Evolutionary conservation across 129 eudicot genomes (phyloP).

Genomic region (Saussurea involucrata): DNA sequence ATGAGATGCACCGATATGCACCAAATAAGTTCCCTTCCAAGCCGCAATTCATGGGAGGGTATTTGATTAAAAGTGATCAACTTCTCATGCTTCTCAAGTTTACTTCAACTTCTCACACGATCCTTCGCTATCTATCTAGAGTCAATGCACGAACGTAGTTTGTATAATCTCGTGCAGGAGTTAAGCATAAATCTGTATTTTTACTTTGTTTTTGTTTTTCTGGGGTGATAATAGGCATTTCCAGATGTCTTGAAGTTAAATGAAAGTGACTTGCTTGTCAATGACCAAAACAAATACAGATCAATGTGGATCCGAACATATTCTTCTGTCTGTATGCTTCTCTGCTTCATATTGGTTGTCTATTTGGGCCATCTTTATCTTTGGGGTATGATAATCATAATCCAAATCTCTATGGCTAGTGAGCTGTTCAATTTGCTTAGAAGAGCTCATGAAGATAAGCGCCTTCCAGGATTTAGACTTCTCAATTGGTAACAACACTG

Average conservation of each 20-base stretch:
- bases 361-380: constrained; percentile 69
- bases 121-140: neutral
- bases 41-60: no score
- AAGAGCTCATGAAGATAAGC: constrained; percentile 52
- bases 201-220: neutral
- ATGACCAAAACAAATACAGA: constrained; percentile 51
- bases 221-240: constrained; percentile 25
- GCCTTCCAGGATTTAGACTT: constrained; percentile 67
- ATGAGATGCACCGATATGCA: no score
- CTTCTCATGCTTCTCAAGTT: no score
- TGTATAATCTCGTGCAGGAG: neutral
- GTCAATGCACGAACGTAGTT: neutral
- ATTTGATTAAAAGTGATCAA: no score
- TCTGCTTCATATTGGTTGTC: constrained; percentile 27
- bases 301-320: constrained; percentile 57
- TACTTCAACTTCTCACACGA: no score
- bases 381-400: constrained; percentile 54
- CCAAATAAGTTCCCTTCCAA: no score
- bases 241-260: constrained; percentile 38
- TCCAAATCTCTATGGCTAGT: constrained; percentile 54
- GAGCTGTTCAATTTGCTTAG: constrained; percentile 62
- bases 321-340: constrained; percentile 66
- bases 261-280: constrained; percentile 42
- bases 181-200: neutral
- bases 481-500: constrained; percentile 45